Conservation (phyloP, 371 early-diverging fungal species). For the Mortierella sp. region DNA sequence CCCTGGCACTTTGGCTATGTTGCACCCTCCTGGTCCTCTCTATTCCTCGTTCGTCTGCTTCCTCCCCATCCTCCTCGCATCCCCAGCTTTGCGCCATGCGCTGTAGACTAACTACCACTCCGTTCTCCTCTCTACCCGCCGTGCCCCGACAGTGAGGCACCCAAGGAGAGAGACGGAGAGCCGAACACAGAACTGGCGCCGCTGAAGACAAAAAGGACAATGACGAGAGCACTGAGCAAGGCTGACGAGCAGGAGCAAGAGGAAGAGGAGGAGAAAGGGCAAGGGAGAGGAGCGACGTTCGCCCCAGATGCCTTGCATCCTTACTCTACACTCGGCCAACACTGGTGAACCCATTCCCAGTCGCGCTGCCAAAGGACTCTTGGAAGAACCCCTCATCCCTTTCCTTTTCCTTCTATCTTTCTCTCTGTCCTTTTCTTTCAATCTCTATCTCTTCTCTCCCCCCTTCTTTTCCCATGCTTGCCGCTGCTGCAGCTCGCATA, state of each 20-base stretch:
- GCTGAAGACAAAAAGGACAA: not conserved
- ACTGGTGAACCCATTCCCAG: no score
- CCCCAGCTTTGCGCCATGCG: no score
- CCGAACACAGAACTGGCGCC: not conserved
- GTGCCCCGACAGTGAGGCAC: not conserved
- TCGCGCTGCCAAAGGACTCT: no score
- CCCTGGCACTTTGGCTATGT: not conserved
- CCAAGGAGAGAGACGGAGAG: slow-evolving; percentile 1
- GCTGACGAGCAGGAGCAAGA: not conserved
- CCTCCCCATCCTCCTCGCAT: not conserved
- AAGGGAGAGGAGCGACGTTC: not conserved
- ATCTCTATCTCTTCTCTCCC: no score
- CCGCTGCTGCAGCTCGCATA: no score
- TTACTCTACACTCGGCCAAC: no score
- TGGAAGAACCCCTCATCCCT: no score
- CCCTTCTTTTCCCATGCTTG: no score
- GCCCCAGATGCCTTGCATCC: no score
- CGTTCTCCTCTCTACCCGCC: not conserved
- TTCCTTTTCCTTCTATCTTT: no score
- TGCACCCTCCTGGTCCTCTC: not conserved
- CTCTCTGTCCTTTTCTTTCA: no score
- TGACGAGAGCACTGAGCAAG: not conserved
- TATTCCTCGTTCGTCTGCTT: not conserved
- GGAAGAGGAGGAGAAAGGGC: not conserved
- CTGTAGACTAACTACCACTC: no score